These are phyloP conservation scores for Microcyclospora tardicrescens DNA, from an alignment of 2,329 filamentous ascomycete genomes.

Conservation along the genomic window DNA sequence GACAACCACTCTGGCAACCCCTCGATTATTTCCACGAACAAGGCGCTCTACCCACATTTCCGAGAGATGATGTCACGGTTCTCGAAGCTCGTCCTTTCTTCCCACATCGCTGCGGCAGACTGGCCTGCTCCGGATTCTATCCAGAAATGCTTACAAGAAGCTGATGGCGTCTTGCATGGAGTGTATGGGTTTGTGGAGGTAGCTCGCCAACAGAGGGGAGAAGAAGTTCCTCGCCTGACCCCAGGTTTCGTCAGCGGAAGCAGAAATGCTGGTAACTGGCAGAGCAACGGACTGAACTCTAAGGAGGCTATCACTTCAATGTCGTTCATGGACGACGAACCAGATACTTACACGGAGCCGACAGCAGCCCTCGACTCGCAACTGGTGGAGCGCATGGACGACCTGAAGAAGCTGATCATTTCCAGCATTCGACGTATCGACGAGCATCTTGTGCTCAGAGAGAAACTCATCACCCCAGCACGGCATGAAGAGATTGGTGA, in stretches of 20 bases:
- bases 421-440: slow-evolving; percentile 77
- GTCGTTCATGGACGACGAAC: slow-evolving; percentile 76
- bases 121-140: slow-evolving; percentile 90
- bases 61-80: slow-evolving; percentile 99
- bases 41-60: slow-evolving; percentile 92
- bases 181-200: slow-evolving; percentile 96
- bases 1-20: slow-evolving; percentile 98
- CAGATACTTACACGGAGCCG: slow-evolving; percentile 60
- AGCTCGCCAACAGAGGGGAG: slow-evolving; percentile 80
- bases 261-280: slow-evolving; percentile 76
- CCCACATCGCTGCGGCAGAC: slow-evolving; percentile 91
- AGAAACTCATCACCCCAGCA: slow-evolving; percentile 68
- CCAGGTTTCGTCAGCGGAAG: slow-evolving; percentile 89
- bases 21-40: slow-evolving; percentile 98
- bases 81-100: slow-evolving; percentile 96
- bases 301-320: slow-evolving; percentile 51
- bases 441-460: slow-evolving; percentile 62
- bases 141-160: slow-evolving; percentile 89
- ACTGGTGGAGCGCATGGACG: slow-evolving; percentile 70
- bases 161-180: slow-evolving; percentile 86
- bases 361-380: slow-evolving; percentile 61
- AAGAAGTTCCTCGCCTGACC: slow-evolving; percentile 82
- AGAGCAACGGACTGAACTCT: slow-evolving; percentile 49
- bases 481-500: slow-evolving; percentile 72
- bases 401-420: slow-evolving; percentile 73